Percentiles rank a stretch among this genome's conserved stretches.
phyloP scores from a whole-genome alignment of 495 filamentous ascomycete species.

The Xylaria cubensis region DNA sequence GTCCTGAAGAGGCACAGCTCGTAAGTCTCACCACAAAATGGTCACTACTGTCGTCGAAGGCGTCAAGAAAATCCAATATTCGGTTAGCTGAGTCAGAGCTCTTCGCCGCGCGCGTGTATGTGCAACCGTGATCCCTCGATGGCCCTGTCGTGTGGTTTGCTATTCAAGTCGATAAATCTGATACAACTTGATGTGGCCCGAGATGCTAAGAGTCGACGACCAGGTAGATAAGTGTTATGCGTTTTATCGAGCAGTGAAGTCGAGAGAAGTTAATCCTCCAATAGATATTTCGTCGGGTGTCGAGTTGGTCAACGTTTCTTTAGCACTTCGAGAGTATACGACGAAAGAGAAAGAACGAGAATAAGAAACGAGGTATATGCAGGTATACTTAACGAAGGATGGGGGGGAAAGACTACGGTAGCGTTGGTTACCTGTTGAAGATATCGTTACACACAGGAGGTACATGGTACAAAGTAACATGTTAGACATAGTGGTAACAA shows the following conservation, averaged over 20 bases:
- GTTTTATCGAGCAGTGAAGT: not conserved
- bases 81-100: not conserved
- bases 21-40: conserved; percentile 30
- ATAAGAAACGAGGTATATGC: conserved; percentile 23
- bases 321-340: not conserved
- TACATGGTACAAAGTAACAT: conserved; percentile 15
- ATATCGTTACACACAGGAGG: conserved; percentile 27
- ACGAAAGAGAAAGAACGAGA: conserved; percentile 9
- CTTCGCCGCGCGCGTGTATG: not conserved
- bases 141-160: conserved; percentile 7
- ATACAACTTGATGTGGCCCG: not conserved
- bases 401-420: conserved; percentile 14
- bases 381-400: conserved; percentile 19
- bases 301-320: not conserved
- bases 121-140: conserved; percentile 9
- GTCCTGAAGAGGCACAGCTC: conserved; percentile 33
- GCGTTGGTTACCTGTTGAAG: conserved; percentile 23
- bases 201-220: not conserved
- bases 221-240: not conserved
- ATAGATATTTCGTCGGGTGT: not conserved
- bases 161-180: not conserved
- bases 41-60: conserved; percentile 4
- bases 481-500: conserved; percentile 14
- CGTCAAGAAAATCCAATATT: conserved; percentile 12
- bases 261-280: not conserved